phyloP scores from a whole-genome alignment of 164 flowering plant species.

The Cinnamomum micranthum region DNA sequence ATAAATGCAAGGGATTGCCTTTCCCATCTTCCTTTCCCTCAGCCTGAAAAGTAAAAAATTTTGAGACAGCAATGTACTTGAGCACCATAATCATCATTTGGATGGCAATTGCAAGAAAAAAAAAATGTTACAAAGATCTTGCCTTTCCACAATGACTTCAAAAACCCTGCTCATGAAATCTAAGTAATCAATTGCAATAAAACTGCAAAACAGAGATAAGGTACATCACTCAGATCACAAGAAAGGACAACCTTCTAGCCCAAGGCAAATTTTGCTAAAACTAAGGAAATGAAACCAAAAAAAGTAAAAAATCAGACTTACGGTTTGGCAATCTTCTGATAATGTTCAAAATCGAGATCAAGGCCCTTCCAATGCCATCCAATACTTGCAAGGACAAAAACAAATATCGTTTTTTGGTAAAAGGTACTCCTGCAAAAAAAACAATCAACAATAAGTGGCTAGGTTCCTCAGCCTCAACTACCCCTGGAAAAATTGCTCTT shows the following conservation, averaged over 20 bases:
- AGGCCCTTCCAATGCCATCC: constrained; percentile 99
- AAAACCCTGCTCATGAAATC: constrained; percentile 91
- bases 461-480: constrained; percentile 18
- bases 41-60: constrained; percentile 51
- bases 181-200: constrained; percentile 90
- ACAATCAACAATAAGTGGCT: constrained; percentile 12
- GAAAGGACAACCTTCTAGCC: neutral
- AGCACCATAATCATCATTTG: neutral
- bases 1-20: constrained; percentile 78
- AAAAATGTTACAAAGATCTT: constrained; percentile 15
- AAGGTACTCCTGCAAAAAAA: constrained; percentile 2
- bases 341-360: constrained; percentile 92
- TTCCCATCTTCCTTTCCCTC: constrained; percentile 87
- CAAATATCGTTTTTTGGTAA: constrained; percentile 6
- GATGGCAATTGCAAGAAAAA: neutral
- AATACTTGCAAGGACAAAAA: constrained; percentile 65
- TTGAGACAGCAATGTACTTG: neutral
- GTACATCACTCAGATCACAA: constrained; percentile 12
- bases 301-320: constrained; percentile 39
- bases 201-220: constrained; percentile 35
- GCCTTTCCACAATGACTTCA: constrained; percentile 88
- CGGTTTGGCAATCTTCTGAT: constrained; percentile 99
- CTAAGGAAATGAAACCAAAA: neutral
- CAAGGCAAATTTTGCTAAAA: neutral
- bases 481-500: constrained; percentile 99